Evolutionary conservation across 2,329 filamentous ascomycete species (phyloP), one percentile per base, ranked within the genome.

Genomic region (Trichoderma koningiopsis): DNA sequence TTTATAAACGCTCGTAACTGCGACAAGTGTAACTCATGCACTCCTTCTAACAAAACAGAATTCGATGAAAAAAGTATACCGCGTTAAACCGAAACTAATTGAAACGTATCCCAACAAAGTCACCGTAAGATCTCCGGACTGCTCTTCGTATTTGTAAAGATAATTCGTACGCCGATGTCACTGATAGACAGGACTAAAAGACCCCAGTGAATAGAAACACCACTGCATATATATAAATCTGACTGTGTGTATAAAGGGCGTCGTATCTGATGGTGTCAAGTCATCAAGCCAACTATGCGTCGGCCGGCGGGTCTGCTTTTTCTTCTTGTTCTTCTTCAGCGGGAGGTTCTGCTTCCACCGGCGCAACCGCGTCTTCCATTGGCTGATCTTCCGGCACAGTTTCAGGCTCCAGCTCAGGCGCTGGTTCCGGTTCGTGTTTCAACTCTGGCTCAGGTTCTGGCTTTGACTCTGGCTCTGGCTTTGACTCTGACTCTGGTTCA

Each of bases 231-330:
- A 43, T 68, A 68, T 24, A 55, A 61, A 68, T 40, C 24, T 55
- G 19, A 31, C 16, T 37, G 19, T 56, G 22, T 24, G 33, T 47
- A 47, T 55, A 47, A 61, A 47, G 33, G 65, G 11, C 14, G 33
- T 33, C n/a, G 22, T 27, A 57, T 62, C 61, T 27, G 57, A 56
- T 61, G 47, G 13, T 49, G 33, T 24, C 11, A 24, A 68, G 68
- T 64, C 66, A 52, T 62, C 68, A 65, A 69, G 69, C 66, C 65
- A 47, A 71, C 60, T 73, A 72, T 60, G 59, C 71, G 60, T 69
- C 58, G 64, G 68, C 70, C 43, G 69, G 56, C 62, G 29, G 68
- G 56, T 71, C 69, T 49, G 47, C 47, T 5, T 49, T 61, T 62
- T 64, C 47, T 56, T 31, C 58, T 61, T 58, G 61, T 71, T 70